Percentiles rank a stretch among this genome's conserved stretches.
These are phyloP conservation scores for Malus asiatica DNA, from an alignment of 306 rosid species.

Conservation along the genomic window DNA sequence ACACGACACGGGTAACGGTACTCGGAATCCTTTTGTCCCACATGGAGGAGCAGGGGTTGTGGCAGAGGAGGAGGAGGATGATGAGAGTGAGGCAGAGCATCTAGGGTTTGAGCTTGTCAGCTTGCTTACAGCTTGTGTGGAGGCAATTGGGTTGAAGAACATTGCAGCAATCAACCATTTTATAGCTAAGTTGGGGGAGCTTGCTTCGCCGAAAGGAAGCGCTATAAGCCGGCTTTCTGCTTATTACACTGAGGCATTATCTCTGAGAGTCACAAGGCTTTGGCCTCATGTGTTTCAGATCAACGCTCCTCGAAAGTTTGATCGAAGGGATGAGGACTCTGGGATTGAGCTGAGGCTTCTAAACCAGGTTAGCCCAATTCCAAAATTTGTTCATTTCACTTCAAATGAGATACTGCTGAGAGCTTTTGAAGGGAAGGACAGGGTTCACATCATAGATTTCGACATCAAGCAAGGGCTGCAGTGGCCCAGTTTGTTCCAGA, in stretches of 20 bases:
- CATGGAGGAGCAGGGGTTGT: constrained; percentile 41
- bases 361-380: constrained; percentile 78
- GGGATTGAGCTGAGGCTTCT: constrained; percentile 67
- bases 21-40: constrained; percentile 45
- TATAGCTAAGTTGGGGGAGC: constrained; percentile 69
- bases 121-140: constrained; percentile 68
- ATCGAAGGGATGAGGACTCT: constrained; percentile 64
- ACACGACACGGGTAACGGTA: constrained; percentile 60
- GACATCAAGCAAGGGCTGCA: constrained; percentile 91
- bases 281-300: constrained; percentile 91
- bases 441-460: constrained; percentile 91
- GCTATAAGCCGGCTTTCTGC: constrained; percentile 64
- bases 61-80: constrained; percentile 44
- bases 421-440: constrained; percentile 94
- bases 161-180: constrained; percentile 56
- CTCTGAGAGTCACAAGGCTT: constrained; percentile 64
- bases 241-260: constrained; percentile 82
- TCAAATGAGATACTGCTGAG: constrained; percentile 80
- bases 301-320: constrained; percentile 63
- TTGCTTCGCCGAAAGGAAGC: constrained; percentile 66
- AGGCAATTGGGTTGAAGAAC: constrained; percentile 69
- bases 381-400: constrained; percentile 84
- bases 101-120: constrained; percentile 70
- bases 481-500: constrained; percentile 95
- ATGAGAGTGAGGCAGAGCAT: constrained; percentile 40